These are phyloP conservation scores for Dittrichia graveolens DNA, from an alignment of 129 eudicot genomes.

Conservation along the genomic window DNA sequence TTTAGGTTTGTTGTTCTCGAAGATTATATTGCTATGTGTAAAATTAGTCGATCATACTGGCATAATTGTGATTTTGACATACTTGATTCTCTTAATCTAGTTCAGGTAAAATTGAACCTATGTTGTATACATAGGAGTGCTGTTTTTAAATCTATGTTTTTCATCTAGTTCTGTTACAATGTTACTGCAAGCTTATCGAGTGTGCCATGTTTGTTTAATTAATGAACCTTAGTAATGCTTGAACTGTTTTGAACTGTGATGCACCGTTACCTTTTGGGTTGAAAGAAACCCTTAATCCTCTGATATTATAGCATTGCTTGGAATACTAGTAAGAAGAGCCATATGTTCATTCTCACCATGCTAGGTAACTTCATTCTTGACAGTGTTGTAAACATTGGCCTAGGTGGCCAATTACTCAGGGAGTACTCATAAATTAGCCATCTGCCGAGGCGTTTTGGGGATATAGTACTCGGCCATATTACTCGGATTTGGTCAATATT, in stretches of 20 bases:
- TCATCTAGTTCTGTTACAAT: not conserved
- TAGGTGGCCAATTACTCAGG: no score
- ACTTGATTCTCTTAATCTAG: not conserved
- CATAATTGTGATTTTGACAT: not conserved
- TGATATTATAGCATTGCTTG: not conserved
- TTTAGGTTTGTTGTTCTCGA: not conserved
- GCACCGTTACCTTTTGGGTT: not conserved
- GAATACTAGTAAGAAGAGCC: not conserved
- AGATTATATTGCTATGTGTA: conserved; percentile 14
- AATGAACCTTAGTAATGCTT: not conserved
- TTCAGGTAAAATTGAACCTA: not conserved
- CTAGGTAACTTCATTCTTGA: no score
- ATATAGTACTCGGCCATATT: no score
- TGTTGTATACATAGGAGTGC: not conserved
- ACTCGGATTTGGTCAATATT: no score
- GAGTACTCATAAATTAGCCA: no score
- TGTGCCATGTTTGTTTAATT: not conserved
- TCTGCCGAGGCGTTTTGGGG: no score
- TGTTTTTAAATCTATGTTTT: not conserved
- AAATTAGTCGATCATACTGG: not conserved
- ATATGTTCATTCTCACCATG: no score
- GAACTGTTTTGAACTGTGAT: not conserved
- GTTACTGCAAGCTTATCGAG: not conserved
- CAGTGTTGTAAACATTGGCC: no score
- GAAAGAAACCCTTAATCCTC: not conserved